Evolutionary conservation across 2,329 filamentous ascomycete genomes (phyloP).

Genomic region (Cladosporium austrohemisphaericum): DNA sequence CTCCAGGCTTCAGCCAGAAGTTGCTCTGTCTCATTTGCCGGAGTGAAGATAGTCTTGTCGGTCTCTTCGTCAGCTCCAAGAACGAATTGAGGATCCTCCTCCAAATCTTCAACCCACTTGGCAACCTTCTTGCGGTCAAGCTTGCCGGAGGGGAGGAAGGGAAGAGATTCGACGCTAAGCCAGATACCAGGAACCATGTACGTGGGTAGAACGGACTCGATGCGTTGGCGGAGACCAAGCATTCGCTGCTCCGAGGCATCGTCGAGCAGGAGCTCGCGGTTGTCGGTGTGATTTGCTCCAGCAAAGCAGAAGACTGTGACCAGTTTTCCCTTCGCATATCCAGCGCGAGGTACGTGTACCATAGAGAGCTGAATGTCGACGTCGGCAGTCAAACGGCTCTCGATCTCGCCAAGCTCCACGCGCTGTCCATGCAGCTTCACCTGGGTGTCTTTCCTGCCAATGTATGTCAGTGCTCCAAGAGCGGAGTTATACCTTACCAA

Average conservation of each 20-base stretch:
- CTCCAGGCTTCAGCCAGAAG: constrained; percentile 8
- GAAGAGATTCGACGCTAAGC: constrained; percentile 11
- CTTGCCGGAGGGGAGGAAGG: constrained; percentile 14
- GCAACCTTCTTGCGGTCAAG: constrained; percentile 13
- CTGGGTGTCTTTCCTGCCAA: constrained; percentile 23
- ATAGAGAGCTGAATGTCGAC: constrained; percentile 69
- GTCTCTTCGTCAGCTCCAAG: background rate
- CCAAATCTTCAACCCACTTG: constrained; percentile 12
- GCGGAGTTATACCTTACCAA: constrained; percentile 23
- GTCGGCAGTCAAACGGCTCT: constrained; percentile 49
- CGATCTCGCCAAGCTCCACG: constrained; percentile 24
- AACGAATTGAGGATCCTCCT: constrained; percentile 7
- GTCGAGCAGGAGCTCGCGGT: constrained; percentile 2
- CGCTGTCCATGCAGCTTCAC: constrained; percentile 24
- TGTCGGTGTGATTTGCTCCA: constrained; percentile 6
- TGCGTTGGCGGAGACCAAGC: constrained; percentile 3
- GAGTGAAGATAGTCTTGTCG: background rate
- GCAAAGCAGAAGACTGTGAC: constrained; percentile 63
- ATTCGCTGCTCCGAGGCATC: constrained; percentile 28
- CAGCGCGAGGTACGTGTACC: constrained; percentile 66
- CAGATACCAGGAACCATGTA: constrained; percentile 17
- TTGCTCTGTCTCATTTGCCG: constrained; percentile 6
- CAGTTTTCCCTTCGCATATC: constrained; percentile 66
- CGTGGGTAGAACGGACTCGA: constrained; percentile 7
- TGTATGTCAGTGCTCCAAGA: constrained; percentile 20